phyloP scores from a whole-genome alignment of 768 basidiomycete species.

The Psilocybe azurescens region DNA sequence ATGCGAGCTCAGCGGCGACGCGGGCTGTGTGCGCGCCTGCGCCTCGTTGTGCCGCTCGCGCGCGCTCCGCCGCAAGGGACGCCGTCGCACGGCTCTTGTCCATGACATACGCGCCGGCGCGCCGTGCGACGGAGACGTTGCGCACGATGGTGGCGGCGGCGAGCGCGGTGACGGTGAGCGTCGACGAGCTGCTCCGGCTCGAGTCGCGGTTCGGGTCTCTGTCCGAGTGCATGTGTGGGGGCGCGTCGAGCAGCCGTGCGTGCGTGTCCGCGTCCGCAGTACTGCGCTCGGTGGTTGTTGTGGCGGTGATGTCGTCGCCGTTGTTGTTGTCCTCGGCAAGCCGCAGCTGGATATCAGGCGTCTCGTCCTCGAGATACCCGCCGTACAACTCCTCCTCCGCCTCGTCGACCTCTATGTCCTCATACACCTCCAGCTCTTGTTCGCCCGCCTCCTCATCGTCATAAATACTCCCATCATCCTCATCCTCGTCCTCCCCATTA shows the following conservation, averaged over 20 bases:
- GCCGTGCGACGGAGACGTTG: slow-evolving; percentile 51
- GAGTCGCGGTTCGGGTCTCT: slow-evolving; percentile 45
- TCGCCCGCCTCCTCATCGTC: slow-evolving; percentile 21
- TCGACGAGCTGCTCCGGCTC: slow-evolving; percentile 50
- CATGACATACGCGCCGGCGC: slow-evolving; percentile 58
- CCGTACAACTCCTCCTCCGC: slow-evolving; percentile 15
- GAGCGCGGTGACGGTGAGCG: slow-evolving; percentile 49
- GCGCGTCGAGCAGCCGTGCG: background rate
- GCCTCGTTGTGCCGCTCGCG: background rate
- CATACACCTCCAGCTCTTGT: slow-evolving; percentile 7
- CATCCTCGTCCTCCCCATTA: slow-evolving; percentile 28
- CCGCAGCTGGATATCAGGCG: background rate
- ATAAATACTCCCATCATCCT: slow-evolving; percentile 25
- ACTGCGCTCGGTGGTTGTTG: background rate
- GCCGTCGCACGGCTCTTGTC: slow-evolving; percentile 22
- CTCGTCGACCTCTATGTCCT: background rate
- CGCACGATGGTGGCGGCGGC: slow-evolving; percentile 45
- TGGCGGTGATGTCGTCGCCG: background rate
- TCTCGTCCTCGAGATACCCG: slow-evolving; percentile 16
- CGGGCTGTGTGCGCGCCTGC: slow-evolving; percentile 22
- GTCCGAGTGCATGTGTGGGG: background rate
- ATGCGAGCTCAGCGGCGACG: slow-evolving; percentile 55
- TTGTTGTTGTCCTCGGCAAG: background rate
- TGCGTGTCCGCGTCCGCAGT: background rate
- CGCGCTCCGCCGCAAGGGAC: background rate